Base-by-base conservation (phyloP, 169 alveolate species). In the Cystoisospora suis region DNA sequence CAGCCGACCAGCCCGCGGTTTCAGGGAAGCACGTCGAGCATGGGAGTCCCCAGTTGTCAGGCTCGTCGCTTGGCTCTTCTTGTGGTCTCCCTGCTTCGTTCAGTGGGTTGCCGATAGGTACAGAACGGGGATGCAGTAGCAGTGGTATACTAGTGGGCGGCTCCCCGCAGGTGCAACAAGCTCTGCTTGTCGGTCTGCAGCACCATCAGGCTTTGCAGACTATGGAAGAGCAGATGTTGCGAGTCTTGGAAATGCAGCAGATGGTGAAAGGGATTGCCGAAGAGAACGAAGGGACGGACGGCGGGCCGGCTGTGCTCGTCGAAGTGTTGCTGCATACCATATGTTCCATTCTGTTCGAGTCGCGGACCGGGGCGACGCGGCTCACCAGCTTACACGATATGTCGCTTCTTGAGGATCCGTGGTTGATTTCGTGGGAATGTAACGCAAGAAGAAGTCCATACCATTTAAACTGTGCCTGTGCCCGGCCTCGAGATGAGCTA, bases 201-300 rank as follows among this genome's bases (percentile, higher is more conserved):
- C 83, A 72, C 58, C 83, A 72, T 6, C 83, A 72, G 83, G 83
- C 83, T 29, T n/a, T 65, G 77, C 83, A 34, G 83, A 40, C 83
- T n/a, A 72, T 40, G 83, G 58, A 65, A 20, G 77, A 72, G 83
- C 83, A 72, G 83, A 34, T 72, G 83, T 9, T 72, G 1, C 83
- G 56, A 34, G 20, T 38, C 34, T 56, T 72, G 42, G 58, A 72
- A 40, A 6, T 38, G 15, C 83, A 72, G 20, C 83, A 72, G 83
- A 72, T 34, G 58, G 45, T 17, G 1, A 53, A 34, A 38, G 83
- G 83, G 17, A 12, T 40, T 12, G 58, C 53, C 1, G 83, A 72
- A 9, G 56, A 40, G 20, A 72, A 40, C 83, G 56, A 40, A 34
- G 56, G 56, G 3, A 40, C 56, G 1, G 56, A 40, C 42, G 58